Evolutionary conservation across 176 grass and related monocot species (phyloP), one percentile per base, ranked within the genome.

Genomic region (Echinochloa phyllopogon): DNA sequence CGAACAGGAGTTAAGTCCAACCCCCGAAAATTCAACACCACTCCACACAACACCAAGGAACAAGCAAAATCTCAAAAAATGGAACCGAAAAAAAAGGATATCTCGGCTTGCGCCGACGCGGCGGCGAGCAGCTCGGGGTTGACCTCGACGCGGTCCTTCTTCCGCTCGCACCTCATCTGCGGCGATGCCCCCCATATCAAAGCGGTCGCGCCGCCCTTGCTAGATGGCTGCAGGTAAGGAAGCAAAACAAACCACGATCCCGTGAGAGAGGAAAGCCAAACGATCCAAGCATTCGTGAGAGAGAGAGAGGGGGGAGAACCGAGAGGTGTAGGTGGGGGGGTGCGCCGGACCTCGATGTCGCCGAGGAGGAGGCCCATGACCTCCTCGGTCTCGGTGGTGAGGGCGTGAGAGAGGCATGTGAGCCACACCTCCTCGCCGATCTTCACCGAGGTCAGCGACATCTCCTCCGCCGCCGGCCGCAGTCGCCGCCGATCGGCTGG

Each of bases 351-450:
- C 85, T 83, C 76, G 91, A 94, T 83, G 67, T 99, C 91, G 40
- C 96, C 96, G 86, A 99, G 90, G 69, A 99, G 96, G 49, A 99
- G 87, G 67, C 96, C 96, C 93, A 99, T 94, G 88, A 99, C 82
- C 93, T 99, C 96, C 89, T 99, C 96, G 10, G 87, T 92, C 89
- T 99, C 96, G 43, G 93, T 96, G 78, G 91, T 94, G 66, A 96
- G 93, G 38, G 93, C 94, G 78, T 99, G 96, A 69, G 91, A 89
- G 78, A 99, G 93, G 81, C 96, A 96, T 20, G 96, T 96, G 76
- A 99, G 75, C 96, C 93, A 99, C 58, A 99, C 93, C 91, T 96
- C 96, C 91, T 98, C 95, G 29, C 90, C 82, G 79, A 98, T 93
- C 85, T 82, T 90, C 52, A 93, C 95, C 89, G 83, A 79, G 41